phyloP scores from a whole-genome alignment of 2,329 filamentous ascomycete genomes.

The Fusarium pseudograminearum region DNA sequence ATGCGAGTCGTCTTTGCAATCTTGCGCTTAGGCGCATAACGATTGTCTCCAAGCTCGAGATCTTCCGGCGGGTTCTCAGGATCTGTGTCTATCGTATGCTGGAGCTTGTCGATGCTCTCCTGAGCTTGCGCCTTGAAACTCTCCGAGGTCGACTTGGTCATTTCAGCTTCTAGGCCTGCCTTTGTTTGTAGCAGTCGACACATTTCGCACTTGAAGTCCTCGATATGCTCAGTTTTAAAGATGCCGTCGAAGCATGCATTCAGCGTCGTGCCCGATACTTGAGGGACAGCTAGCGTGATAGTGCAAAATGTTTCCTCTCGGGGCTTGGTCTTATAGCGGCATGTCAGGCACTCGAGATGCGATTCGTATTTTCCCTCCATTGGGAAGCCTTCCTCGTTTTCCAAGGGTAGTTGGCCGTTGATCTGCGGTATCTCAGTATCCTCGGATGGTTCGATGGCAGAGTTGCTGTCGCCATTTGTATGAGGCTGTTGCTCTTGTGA shows the following conservation, averaged over 20 bases:
- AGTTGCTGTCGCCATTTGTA: constrained; percentile 26
- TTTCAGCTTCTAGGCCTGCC: constrained; percentile 70
- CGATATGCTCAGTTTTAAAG: constrained; percentile 94
- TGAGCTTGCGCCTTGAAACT: constrained; percentile 64
- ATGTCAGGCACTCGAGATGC: constrained; percentile 93
- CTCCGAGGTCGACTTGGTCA: constrained; percentile 66
- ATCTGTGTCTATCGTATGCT: constrained; percentile 78
- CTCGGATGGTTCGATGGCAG: constrained; percentile 44
- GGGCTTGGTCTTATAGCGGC: constrained; percentile 88
- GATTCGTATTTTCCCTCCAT: constrained; percentile 93
- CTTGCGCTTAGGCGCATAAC: constrained; percentile 80
- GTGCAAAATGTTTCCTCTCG: constrained; percentile 89
- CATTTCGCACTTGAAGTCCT: constrained; percentile 95
- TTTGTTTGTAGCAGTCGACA: constrained; percentile 88
- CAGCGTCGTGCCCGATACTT: constrained; percentile 82
- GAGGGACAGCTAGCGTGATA: constrained; percentile 90
- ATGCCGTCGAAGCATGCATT: constrained; percentile 92
- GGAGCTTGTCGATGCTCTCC: constrained; percentile 73
- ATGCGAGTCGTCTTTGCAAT: constrained; percentile 92
- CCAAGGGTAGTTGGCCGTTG: constrained; percentile 49
- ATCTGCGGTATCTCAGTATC: constrained; percentile 38
- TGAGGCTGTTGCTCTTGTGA: constrained; percentile 25
- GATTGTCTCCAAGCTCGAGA: constrained; percentile 79
- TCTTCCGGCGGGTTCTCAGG: constrained; percentile 81
- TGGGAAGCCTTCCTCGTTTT: constrained; percentile 81